Evolutionary conservation across 805 yeast species (phyloP).

Genomic region (Wickerhamomyces xylosicus): DNA sequence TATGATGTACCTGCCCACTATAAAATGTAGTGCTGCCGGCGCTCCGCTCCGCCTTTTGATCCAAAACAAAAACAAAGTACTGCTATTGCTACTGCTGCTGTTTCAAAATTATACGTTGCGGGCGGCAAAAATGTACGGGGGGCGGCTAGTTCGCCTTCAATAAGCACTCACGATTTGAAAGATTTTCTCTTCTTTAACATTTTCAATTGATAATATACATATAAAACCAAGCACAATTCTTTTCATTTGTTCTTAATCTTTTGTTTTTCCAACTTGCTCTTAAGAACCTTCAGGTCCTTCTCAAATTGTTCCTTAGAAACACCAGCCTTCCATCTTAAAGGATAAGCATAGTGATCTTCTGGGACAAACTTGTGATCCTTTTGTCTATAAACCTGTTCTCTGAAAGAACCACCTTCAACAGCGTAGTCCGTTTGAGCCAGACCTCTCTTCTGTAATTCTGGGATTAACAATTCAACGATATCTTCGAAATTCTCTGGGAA

Average conservation of each 20-base stretch:
- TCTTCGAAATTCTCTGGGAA: slow-evolving; percentile 32
- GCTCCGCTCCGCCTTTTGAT: no score
- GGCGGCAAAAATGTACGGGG: no score
- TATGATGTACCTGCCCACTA: no score
- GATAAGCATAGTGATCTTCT: slow-evolving; percentile 15
- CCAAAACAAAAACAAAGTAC: no score
- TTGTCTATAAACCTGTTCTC: slow-evolving; percentile 23
- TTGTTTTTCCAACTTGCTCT: slow-evolving; percentile 4
- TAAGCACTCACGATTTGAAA: no score
- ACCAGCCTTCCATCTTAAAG: slow-evolving; percentile 16
- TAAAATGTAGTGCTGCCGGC: no score
- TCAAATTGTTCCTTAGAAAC: slow-evolving; percentile 22
- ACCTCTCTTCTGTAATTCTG: slow-evolving; percentile 28
- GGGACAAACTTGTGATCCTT: slow-evolving; percentile 17
- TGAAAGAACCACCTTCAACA: slow-evolving; percentile 24
- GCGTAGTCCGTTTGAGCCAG: slow-evolving; percentile 22
- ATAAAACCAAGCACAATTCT: no score
- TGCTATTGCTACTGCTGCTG: no score
- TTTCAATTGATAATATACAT: no score
- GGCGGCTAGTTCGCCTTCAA: no score
- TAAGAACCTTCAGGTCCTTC: slow-evolving; percentile 6
- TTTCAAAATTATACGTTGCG: no score
- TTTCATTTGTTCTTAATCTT: slow-evolving; percentile 2
- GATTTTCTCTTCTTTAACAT: no score
- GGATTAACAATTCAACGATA: slow-evolving; percentile 27